Base-by-base conservation (phyloP, 345 rosid genomes). In the Trapa incisa region DNA sequence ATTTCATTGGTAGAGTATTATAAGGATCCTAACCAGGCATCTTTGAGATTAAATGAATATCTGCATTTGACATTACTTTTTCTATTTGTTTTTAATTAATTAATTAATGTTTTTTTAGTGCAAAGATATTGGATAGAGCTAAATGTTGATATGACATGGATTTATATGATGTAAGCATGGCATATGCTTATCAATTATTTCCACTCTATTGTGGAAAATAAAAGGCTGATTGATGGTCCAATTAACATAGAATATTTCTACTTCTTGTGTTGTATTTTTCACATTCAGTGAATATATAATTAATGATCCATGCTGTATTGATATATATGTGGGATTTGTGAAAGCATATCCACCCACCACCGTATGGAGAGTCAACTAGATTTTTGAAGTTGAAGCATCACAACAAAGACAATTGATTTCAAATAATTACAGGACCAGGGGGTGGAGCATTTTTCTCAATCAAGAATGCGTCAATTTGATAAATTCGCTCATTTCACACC, bases 61-160 rank as follows among this genome's bases (percentile, higher is more conserved):
- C 88, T 94, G 83, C 99, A 94, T 91, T 97, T 94, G 96, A 94
- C 96, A 88, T 86, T 89, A 91, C 96, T 83, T 70, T 64, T 72
- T 75, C 63, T 33, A 75, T 80, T 65, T 78, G 57, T 73, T 71
- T 78, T 22, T 22, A 22, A 22, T 64, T 47, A 5, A 32, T 65
- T 43, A 10, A 11, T 66, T 36, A 41, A 3, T 41, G 29, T 22
- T 22, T 22, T 22, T 22, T 68, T 50, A 78, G 64, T 41, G n/a
- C 88, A 94, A 97, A 87, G 68, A 91, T 87, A 77, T 80, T 87
- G 77, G 84, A 85, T 64, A 77, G 77, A 82, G 86, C 79, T 88
- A 75, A 79, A 86, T 70, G 69, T 81, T 45, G 79, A 81, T 39
- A 83, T 81, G 66, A 82, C 88, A 75, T 80, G 78, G 79, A 81